phyloP scores from a whole-genome alignment of 2,329 filamentous ascomycete genomes.

The Fusarium sororula region DNA sequence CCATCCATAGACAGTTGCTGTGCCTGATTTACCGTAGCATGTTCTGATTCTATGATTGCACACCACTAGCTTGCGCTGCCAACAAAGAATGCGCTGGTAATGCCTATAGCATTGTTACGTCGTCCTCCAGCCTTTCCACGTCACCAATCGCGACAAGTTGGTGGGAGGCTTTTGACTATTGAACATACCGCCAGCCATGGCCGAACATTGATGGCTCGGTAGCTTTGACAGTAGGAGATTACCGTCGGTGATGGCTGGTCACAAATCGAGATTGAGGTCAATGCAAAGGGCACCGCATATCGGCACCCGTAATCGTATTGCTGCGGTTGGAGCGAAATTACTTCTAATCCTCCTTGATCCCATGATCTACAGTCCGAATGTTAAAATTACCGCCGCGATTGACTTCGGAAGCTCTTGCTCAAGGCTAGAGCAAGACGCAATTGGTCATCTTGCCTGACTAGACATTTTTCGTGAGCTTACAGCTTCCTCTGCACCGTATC shows the following conservation, averaged over 20 bases:
- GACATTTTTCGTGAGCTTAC: background rate
- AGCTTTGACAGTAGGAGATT: background rate
- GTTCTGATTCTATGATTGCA: background rate
- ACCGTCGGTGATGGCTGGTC: background rate
- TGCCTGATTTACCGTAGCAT: background rate
- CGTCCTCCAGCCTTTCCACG: background rate
- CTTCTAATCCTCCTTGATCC: background rate
- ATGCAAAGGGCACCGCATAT: background rate
- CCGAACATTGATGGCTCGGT: background rate
- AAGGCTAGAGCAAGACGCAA: background rate
- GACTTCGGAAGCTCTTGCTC: too few relatives aligned
- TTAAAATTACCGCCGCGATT: background rate
- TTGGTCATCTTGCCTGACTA: accelerated
- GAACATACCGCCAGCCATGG: background rate
- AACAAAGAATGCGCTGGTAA: background rate
- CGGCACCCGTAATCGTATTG: background rate
- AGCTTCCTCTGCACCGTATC: background rate
- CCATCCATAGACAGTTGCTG: background rate
- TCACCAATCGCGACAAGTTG: background rate
- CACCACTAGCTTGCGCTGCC: background rate
- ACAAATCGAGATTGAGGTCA: background rate
- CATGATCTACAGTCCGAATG: background rate
- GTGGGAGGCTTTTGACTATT: background rate
- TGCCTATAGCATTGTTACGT: background rate
- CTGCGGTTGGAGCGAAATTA: background rate